These are phyloP conservation scores for Ensete ventricosum DNA, from an alignment of 176 grass and related monocot species.

Conservation along the genomic window DNA sequence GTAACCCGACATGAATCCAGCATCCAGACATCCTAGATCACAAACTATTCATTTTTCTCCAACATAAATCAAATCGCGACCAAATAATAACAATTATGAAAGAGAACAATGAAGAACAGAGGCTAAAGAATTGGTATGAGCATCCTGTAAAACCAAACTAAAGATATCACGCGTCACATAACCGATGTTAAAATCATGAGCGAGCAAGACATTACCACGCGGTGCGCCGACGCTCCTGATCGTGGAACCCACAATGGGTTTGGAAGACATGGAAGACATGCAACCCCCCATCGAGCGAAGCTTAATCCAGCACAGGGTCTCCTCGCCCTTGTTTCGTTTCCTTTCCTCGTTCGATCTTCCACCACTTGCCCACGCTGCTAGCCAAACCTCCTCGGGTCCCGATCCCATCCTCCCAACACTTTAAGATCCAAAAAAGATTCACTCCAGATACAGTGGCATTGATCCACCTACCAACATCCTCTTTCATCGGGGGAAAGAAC, in stretches of 20 bases:
- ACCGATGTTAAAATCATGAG: background rate
- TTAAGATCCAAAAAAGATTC: background rate
- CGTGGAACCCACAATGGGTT: constrained; percentile 81
- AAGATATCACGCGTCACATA: background rate
- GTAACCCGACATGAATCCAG: too few relatives aligned
- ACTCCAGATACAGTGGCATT: background rate
- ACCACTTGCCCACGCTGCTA: constrained; percentile 24
- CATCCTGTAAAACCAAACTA: background rate
- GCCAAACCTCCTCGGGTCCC: constrained; percentile 26
- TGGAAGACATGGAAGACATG: constrained; percentile 68
- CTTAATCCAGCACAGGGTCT: constrained; percentile 81
- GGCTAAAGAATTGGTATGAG: background rate
- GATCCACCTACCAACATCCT: background rate
- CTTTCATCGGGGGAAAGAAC: background rate
- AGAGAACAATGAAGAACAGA: background rate
- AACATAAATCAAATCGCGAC: background rate
- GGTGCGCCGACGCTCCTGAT: constrained; percentile 41
- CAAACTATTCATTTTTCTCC: background rate
- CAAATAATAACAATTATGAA: constrained; percentile 9
- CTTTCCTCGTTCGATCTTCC: constrained; percentile 19
- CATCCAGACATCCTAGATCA: constrained; percentile 22
- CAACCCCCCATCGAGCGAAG: constrained; percentile 54
- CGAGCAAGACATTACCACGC: constrained; percentile 13
- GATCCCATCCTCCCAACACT: constrained; percentile 34
- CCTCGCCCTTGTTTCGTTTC: constrained; percentile 14